These are phyloP conservation scores for Phanerodontia chrysosporium DNA, from an alignment of 768 basidiomycete species.

Conservation along the genomic window DNA sequence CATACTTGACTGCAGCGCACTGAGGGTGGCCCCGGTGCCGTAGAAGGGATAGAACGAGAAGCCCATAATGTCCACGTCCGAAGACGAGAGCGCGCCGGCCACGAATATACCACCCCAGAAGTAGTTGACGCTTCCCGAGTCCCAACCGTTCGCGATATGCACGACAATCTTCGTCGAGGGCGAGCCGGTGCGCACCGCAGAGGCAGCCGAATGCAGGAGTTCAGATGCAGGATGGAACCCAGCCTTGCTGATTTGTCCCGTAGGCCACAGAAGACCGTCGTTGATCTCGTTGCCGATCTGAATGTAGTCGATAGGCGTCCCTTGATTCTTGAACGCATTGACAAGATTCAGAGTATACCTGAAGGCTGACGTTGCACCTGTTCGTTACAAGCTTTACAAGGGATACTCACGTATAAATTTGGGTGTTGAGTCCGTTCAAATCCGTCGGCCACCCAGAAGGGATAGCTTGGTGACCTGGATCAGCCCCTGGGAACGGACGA, in stretches of 20 bases:
- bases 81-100: conserved; percentile 42
- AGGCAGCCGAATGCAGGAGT: conserved; percentile 55
- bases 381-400: not conserved
- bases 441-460: conserved; percentile 51
- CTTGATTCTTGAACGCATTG: conserved; percentile 45
- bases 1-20: conserved; percentile 41
- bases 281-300: conserved; percentile 67
- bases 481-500: conserved; percentile 43
- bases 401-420: conserved; percentile 45
- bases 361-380: not conserved
- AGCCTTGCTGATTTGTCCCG: conserved; percentile 47
- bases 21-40: conserved; percentile 50
- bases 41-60: conserved; percentile 70
- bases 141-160: conserved; percentile 65
- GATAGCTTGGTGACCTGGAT: conserved; percentile 58
- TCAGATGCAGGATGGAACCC: conserved; percentile 52
- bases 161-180: conserved; percentile 48
- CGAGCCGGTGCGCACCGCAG: conserved; percentile 42
- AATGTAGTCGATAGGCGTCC: conserved; percentile 41
- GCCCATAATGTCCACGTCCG: conserved; percentile 54
- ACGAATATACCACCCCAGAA: conserved; percentile 53
- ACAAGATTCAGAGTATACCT: conserved; percentile 54
- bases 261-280: conserved; percentile 59
- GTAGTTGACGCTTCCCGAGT: conserved; percentile 37
- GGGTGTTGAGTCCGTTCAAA: conserved; percentile 48